phyloP scores from a whole-genome alignment of 345 rosid species.

The Brassica juncea region DNA sequence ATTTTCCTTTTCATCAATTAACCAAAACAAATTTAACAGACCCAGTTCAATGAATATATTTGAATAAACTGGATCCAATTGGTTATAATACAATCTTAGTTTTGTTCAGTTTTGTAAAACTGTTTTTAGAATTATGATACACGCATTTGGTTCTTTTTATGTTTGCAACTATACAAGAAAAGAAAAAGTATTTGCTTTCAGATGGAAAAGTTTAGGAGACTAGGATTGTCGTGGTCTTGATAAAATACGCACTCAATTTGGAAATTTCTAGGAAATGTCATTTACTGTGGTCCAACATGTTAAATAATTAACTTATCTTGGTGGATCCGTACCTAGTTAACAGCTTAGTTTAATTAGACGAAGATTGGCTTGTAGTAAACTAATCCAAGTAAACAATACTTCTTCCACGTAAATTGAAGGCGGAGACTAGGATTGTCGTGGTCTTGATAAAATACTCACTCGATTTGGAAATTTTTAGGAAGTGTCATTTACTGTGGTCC shows the following conservation, averaged over 20 bases:
- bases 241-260: background rate
- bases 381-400: background rate
- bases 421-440: background rate
- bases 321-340: constrained; percentile 5
- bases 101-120: background rate
- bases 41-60: no score
- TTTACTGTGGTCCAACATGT: background rate
- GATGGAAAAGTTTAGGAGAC: background rate
- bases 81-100: background rate
- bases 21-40: no score
- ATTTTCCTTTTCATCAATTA: no score
- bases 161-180: background rate
- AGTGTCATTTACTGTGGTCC: constrained; percentile 4
- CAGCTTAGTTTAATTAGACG: constrained; percentile 4
- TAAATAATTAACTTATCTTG: constrained; percentile 5
- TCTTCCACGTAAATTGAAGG: no score
- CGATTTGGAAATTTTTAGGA: constrained; percentile 23
- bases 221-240: background rate
- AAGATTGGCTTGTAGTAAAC: background rate
- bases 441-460: background rate
- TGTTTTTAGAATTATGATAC: background rate
- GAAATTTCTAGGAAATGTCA: constrained; percentile 24
- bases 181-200: background rate
- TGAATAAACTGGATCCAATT: no score
- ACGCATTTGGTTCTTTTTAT: background rate